Evolutionary conservation across 2,329 filamentous ascomycete genomes (phyloP).

Genomic region (Hirsutella thompsonii): DNA sequence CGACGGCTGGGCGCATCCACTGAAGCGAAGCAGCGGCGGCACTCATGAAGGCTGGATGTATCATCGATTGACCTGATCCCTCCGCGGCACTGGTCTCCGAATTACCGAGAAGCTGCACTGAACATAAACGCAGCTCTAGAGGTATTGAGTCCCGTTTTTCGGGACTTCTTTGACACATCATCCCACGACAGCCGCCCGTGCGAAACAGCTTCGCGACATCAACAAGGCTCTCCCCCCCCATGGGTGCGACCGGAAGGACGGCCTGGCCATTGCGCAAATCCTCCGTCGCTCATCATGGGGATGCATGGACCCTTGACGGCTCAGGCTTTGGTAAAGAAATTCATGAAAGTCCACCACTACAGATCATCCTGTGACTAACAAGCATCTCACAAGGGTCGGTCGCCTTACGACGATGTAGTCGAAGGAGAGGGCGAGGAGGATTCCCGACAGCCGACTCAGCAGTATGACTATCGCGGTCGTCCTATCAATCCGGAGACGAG

Average conservation of each 20-base stretch:
- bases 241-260: neutral
- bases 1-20: too few relatives aligned
- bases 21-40: too few relatives aligned
- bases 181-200: neutral
- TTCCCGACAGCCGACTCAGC: constrained; percentile 27
- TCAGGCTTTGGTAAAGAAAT: constrained; percentile 35
- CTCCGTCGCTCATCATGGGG: constrained; percentile 27
- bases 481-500: constrained; percentile 42
- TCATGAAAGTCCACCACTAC: neutral
- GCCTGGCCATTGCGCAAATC: neutral
- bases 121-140: too few relatives aligned
- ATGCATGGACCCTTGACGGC: constrained; percentile 43
- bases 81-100: too few relatives aligned
- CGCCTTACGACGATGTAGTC: constrained; percentile 46
- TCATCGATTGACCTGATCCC: too few relatives aligned
- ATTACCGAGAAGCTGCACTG: too few relatives aligned
- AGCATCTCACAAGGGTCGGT: constrained; percentile 35
- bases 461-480: constrained; percentile 42
- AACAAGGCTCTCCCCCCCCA: neutral
- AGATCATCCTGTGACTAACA: constrained; percentile 3
- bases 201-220: neutral
- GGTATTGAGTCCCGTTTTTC: too few relatives aligned
- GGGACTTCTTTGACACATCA: too few relatives aligned
- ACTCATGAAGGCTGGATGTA: too few relatives aligned
- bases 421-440: constrained; percentile 32